Base-by-base conservation (phyloP, 352 stramenopile genomes). In the Pythium rhizo-oryzae region DNA sequence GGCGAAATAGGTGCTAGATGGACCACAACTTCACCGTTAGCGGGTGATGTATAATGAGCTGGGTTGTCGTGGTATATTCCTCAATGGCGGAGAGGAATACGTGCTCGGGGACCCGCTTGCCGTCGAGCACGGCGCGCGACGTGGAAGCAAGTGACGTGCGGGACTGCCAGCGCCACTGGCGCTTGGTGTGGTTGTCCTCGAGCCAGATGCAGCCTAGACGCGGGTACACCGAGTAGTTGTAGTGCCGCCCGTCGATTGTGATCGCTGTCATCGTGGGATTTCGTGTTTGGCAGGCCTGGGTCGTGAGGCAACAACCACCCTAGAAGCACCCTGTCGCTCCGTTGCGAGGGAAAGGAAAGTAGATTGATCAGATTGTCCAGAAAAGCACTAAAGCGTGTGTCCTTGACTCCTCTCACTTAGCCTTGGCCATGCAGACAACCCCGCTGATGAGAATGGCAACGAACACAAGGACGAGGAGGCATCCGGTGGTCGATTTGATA, bases 161-260 rank as follows among this genome's bases (percentile, higher is more conserved):
- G 23, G 52, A 59, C 25, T n/a, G 33, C 52, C 52, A 59, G 25
- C 19, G 19, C 52, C 52, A 59, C 30, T 47, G 33, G 8, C 18
- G 30, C n/a, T 59, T 59, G 52, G 52, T 59, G 19, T 46, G 18
- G n/a, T n/a, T 30, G 52, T 59, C 24, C 33, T 59, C 52, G 21
- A 59, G 52, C 52, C 52, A 47, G 18, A 59, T 30, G 52, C 18
- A 11, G 52, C 52, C 30, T 18, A 0, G 8, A 8, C 30, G 7
- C 1, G n/a, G 6, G 13, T 59, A 19, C 30, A 59, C 30, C 0
- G 11, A n/a, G 52, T 59, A 47, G 33, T 47, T 25, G n/a, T 47
- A 59, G 7, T 19, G 13, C n/a, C 44, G 44, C 21, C 44, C 44
- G 44, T 51, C 24, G 3, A 51, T 13, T 51, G n/a, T 11, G 44